phyloP scores from a whole-genome alignment of 1,139 yeast species.

The Suhomyces taliae region DNA sequence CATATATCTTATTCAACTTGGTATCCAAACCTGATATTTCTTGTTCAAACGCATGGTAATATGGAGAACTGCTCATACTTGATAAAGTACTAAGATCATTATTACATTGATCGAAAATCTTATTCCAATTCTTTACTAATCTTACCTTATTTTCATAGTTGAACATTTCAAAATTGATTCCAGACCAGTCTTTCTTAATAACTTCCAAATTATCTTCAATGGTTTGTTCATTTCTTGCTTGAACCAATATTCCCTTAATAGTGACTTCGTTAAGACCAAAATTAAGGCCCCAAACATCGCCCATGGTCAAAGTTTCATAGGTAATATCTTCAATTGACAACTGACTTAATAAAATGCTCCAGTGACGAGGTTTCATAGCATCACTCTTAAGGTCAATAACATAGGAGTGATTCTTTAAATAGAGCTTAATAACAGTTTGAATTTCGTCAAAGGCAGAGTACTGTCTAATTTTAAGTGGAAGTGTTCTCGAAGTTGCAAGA shows the following conservation, averaged over 20 bases:
- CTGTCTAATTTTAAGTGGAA: slow-evolving; percentile 64
- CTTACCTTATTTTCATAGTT: slow-evolving; percentile 53
- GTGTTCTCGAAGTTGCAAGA: slow-evolving; percentile 44
- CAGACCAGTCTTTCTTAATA: slow-evolving; percentile 53
- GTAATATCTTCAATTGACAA: slow-evolving; percentile 21
- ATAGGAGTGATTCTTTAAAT: slow-evolving; percentile 39
- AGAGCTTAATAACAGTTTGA: slow-evolving; percentile 44
- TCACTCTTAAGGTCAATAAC: slow-evolving; percentile 56
- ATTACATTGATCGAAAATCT: slow-evolving; percentile 56
- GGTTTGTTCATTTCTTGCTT: slow-evolving; percentile 73
- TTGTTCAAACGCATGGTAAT: slow-evolving; percentile 61
- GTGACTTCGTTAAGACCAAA: slow-evolving; percentile 44
- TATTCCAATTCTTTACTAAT: slow-evolving; percentile 70
- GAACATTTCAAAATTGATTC: slow-evolving; percentile 53
- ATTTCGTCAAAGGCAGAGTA: slow-evolving; percentile 69
- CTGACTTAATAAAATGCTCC: slow-evolving; percentile 53
- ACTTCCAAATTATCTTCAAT: slow-evolving; percentile 56
- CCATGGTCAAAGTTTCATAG: slow-evolving; percentile 41
- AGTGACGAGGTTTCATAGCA: slow-evolving; percentile 65
- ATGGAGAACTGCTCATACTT: slow-evolving; percentile 74
- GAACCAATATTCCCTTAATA: slow-evolving; percentile 52
- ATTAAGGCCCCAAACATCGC: slow-evolving; percentile 63
- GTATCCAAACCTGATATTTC: slow-evolving; percentile 57
- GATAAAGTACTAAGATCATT: slow-evolving; percentile 62
- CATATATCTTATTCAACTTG: slow-evolving; percentile 51